These are phyloP conservation scores for Starmerella tilneyi DNA, from an alignment of 805 yeast genomes.

Conservation along the genomic window DNA sequence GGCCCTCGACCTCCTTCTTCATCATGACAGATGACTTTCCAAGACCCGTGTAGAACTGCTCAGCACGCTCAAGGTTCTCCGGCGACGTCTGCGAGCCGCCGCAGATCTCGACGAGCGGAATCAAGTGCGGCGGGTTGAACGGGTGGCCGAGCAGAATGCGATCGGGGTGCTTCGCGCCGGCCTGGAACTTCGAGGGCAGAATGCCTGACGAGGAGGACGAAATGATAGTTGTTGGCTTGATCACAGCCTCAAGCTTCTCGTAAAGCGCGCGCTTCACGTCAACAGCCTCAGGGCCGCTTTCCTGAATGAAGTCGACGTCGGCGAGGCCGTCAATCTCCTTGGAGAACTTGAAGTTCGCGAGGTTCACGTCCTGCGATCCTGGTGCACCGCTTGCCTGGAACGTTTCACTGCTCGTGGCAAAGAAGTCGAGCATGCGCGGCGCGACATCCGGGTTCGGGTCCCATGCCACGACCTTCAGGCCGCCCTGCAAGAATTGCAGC, in stretches of 20 bases:
- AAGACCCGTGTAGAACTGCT: slow-evolving; percentile 8
- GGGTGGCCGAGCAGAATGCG: slow-evolving; percentile 20
- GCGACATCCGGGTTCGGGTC: slow-evolving; percentile 13
- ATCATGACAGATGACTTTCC: slow-evolving; percentile 15
- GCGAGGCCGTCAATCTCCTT: background rate
- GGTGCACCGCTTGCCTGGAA: slow-evolving; percentile 12
- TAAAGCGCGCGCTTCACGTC: slow-evolving; percentile 12
- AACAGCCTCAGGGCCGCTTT: slow-evolving; percentile 16
- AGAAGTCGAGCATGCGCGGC: slow-evolving; percentile 11
- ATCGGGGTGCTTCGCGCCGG: slow-evolving; percentile 17
- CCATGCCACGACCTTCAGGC: slow-evolving; percentile 13
- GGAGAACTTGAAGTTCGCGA: slow-evolving; percentile 10
- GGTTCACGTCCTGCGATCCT: slow-evolving; percentile 1
- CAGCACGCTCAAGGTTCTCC: slow-evolving; percentile 8
- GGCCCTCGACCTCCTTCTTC: slow-evolving; percentile 19
- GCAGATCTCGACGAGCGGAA: slow-evolving; percentile 18
- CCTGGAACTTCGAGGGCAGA: slow-evolving; percentile 15
- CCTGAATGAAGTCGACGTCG: slow-evolving; percentile 18
- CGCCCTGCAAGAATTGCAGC: slow-evolving; percentile 12
- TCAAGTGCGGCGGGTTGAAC: slow-evolving; percentile 18
- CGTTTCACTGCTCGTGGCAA: slow-evolving; percentile 10
- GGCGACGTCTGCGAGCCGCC: slow-evolving; percentile 13
- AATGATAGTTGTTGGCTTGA: slow-evolving; percentile 13
- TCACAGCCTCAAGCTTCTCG: slow-evolving; percentile 8
- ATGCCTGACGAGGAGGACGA: slow-evolving; percentile 17